Evolutionary conservation across 2,329 filamentous ascomycete genomes (phyloP).

Genomic region (Phoma sp.): DNA sequence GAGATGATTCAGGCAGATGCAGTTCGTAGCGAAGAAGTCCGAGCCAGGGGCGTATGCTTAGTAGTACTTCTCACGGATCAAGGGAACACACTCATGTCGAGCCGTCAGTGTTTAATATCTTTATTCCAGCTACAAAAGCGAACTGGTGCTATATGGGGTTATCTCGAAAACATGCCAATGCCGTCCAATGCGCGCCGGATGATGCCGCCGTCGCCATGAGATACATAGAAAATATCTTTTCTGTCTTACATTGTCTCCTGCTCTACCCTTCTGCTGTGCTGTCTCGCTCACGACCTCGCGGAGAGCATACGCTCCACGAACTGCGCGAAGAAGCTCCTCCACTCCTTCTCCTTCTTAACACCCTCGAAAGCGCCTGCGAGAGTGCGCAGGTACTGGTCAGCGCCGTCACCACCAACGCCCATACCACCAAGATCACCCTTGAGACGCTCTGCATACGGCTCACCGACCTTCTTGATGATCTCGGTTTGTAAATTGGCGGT

Average conservation of each 20-base stretch:
- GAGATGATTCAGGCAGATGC: too few species aligned
- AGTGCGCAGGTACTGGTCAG: constrained; percentile 68
- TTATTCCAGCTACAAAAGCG: constrained; percentile 13
- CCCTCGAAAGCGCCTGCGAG: constrained; percentile 46
- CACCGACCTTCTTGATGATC: constrained; percentile 89
- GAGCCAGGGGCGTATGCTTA: too few species aligned
- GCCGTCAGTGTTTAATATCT: constrained; percentile 7
- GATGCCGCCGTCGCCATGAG: constrained; percentile 17
- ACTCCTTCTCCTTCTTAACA: constrained; percentile 52
- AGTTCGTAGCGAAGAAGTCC: too few species aligned
- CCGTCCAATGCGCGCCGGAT: constrained; percentile 18
- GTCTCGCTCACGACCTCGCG: too few species aligned
- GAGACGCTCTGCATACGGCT: constrained; percentile 76
- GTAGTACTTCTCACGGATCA: too few species aligned
- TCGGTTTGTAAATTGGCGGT: constrained; percentile 86
- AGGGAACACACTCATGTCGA: too few species aligned
- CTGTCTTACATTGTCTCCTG: background rate
- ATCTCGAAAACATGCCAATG: constrained; percentile 22
- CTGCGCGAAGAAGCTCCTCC: constrained; percentile 54
- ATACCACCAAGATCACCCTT: constrained; percentile 71
- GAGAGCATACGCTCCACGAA: constrained; percentile 55
- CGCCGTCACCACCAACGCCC: constrained; percentile 69
- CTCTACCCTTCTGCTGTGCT: constrained; percentile 7
- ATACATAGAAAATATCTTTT: constrained; percentile 8
- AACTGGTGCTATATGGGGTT: constrained; percentile 17